Evolutionary conservation across 1,284 basidiomycete species (phyloP).

Genomic region (Boletus mariae): DNA sequence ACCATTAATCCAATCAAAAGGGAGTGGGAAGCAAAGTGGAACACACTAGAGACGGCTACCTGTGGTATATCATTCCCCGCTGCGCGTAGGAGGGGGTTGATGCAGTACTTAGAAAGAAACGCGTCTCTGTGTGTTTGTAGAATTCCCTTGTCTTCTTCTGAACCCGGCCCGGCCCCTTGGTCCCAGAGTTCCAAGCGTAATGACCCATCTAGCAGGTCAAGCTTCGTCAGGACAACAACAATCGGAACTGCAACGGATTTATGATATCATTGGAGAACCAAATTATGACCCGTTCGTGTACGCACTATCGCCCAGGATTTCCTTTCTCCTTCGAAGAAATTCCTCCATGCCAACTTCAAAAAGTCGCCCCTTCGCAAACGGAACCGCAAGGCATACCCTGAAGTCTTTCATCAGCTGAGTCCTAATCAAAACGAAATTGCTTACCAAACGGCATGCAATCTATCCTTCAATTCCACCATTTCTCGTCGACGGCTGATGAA

Average conservation of each 20-base stretch:
- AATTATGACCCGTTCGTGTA: neutral
- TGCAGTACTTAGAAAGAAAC: neutral
- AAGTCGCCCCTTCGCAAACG: neutral
- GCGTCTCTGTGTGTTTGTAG: neutral
- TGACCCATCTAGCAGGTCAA: neutral
- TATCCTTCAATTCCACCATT: neutral
- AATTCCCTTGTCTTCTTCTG: neutral
- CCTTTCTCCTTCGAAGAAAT: neutral
- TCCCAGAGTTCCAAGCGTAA: neutral
- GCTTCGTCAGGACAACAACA: neutral
- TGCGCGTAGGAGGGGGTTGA: neutral
- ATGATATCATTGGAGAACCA: neutral
- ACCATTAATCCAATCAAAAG: neutral
- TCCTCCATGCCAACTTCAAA: neutral
- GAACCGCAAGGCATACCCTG: conserved; percentile 1
- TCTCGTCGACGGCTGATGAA: neutral
- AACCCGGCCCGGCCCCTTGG: too few relatives aligned
- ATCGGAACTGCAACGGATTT: neutral
- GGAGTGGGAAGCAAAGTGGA: neutral
- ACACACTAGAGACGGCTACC: neutral
- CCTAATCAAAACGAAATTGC: neutral
- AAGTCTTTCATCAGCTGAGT: neutral
- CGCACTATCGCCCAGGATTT: conserved; percentile 1
- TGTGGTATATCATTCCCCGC: neutral
- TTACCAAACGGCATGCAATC: conserved; percentile 2